Evolutionary conservation across 2,329 filamentous ascomycete genomes (phyloP), one percentile per base, ranked within the genome.

Genomic region (Neospermospora avenae): DNA sequence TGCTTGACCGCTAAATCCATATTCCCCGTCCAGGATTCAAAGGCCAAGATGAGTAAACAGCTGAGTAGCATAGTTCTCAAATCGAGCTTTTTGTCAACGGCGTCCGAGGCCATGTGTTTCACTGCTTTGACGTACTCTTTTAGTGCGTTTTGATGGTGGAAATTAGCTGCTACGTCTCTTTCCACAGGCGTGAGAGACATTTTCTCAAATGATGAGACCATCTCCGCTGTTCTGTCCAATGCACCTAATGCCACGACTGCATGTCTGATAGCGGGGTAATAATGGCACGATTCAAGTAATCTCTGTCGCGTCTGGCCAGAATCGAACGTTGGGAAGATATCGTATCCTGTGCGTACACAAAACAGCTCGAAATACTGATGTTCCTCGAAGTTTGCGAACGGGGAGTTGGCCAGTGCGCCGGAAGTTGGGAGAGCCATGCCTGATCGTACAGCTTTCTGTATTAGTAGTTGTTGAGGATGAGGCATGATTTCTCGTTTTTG

Each of bases 1-100:
- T 68, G 66, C 3, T 62, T 64, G 14, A 63, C 59, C 8, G 66
- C 64, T 13, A 61, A 51, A 37, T 60, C 56, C 57, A 63, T 59
- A 18, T 67, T 67, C 3, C 66, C 63, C 55, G 63, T 80, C 84
- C 68, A 86, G 85, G 75, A 85, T 84, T 59, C 82, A 79, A 28
- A 83, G 75, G 41, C 86, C 75, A 68, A 84, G 82, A 61, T 84
- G 78, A 65, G 59, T 24, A 63, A 34, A 35, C 60, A 60, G 45
- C 71, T 70, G 22, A 74, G 66, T 31, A 77, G 65, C n/a, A 76
- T 67, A n/a, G 68, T 67, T 34, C 76, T 70, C 75, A 76, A 76
- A 22, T 72, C 71, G 0, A 75, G 76, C 8, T 77, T 74, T 2
- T 76, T 74, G 0, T 76, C 61, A 25, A 75, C 39, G 14, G 37